Conservation (phyloP, 2,329 filamentous ascomycete genomes). For the Niveomyces coronatus region DNA sequence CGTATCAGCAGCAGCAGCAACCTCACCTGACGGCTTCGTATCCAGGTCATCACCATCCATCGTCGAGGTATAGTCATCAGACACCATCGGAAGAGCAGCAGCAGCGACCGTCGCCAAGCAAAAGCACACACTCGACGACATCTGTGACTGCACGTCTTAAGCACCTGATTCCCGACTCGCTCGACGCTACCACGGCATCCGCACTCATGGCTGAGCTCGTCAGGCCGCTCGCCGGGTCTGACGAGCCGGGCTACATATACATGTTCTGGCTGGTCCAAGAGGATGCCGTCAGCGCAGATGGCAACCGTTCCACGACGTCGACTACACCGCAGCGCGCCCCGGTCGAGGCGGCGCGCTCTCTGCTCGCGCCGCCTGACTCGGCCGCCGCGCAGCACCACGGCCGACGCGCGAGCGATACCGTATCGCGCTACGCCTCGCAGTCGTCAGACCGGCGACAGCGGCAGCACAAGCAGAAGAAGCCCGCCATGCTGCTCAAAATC, state of each 20-base stretch:
- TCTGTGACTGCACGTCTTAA: slow-evolving; percentile 24
- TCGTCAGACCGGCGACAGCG: neutral
- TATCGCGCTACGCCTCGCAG: slow-evolving; percentile 37
- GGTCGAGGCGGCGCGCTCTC: slow-evolving; percentile 46
- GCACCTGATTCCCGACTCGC: slow-evolving; percentile 54
- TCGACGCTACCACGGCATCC: slow-evolving; percentile 59
- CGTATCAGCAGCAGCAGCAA: slow-evolving; percentile 11
- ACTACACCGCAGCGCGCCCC: slow-evolving; percentile 39
- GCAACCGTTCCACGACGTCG: slow-evolving; percentile 19
- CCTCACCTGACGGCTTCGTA: slow-evolving; percentile 15
- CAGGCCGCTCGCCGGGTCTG: slow-evolving; percentile 55
- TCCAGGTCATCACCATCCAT: slow-evolving; percentile 13
- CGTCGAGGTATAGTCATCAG: slow-evolving; percentile 10
- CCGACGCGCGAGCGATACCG: slow-evolving; percentile 44
- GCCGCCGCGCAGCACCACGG: slow-evolving; percentile 35
- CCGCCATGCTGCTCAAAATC: slow-evolving; percentile 60
- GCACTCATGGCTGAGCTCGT: slow-evolving; percentile 65
- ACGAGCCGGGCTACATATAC: slow-evolving; percentile 88
- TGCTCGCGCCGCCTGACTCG: slow-evolving; percentile 39
- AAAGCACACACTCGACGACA: slow-evolving; percentile 20
- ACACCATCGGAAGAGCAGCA: slow-evolving; percentile 13
- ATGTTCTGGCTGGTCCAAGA: slow-evolving; percentile 89
- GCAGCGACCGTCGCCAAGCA: slow-evolving; percentile 19
- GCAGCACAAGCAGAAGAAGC: slow-evolving; percentile 25
- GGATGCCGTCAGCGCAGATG: too few relatives aligned